Conservation (phyloP, 139 green algal genomes). For the Chlamydomonas incerta region DNA sequence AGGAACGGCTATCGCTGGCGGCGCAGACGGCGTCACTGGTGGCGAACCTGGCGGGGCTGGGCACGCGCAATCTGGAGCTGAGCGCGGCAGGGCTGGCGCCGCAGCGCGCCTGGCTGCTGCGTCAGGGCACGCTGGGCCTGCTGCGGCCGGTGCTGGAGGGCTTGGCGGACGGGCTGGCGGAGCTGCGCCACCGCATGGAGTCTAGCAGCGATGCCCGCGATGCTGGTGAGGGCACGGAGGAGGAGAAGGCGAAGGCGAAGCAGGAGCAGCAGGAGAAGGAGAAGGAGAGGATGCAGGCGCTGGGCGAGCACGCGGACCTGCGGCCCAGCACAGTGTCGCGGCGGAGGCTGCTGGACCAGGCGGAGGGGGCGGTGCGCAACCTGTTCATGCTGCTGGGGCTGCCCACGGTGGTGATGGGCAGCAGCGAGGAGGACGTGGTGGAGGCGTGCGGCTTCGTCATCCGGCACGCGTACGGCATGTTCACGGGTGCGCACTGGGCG, state of each 20-base stretch:
- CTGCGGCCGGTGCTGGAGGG: conserved; percentile 2
- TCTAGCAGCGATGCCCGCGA: too few species aligned
- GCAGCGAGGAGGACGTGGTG: conserved; percentile 36
- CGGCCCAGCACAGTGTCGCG: background rate
- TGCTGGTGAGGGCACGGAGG: too few species aligned
- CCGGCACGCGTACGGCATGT: conserved; percentile 19
- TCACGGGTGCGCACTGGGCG: conserved; percentile 20
- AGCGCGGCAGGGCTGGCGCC: conserved; percentile 19
- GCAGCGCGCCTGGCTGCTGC: conserved; percentile 32
- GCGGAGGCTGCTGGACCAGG: conserved; percentile 7
- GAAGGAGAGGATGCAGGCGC: background rate
- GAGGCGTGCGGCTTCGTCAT: conserved; percentile 38
- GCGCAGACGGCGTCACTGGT: background rate
- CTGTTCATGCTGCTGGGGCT: conserved; percentile 14
- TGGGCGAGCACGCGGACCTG: background rate
- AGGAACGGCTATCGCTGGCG: conserved; percentile 15
- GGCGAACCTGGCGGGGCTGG: conserved; percentile 28
- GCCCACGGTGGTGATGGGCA: conserved; percentile 40
- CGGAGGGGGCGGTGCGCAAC: conserved; percentile 34
- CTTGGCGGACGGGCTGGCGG: conserved; percentile 3
- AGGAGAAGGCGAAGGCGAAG: background rate
- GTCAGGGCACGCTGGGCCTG: background rate
- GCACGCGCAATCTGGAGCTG: conserved; percentile 6
- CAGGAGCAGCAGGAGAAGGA: background rate
- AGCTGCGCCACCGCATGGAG: conserved; percentile 27